Conservation (phyloP, 164 flowering plant genomes). For the Vitis rotundifolia region DNA sequence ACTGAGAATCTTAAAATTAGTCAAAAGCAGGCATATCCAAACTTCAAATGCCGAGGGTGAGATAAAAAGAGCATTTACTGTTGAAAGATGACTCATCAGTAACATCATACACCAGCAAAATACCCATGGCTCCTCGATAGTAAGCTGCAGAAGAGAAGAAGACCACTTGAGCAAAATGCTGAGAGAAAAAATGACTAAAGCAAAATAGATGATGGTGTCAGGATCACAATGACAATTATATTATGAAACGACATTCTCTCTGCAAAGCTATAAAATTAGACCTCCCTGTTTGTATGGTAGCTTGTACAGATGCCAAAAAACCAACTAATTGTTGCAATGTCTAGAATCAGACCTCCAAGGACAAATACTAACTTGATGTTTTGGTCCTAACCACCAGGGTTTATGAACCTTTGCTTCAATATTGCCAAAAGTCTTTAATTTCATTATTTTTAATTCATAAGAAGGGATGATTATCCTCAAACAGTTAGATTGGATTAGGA, state of each 20-base stretch:
- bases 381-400: neutral
- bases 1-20: neutral
- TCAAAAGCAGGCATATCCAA: neutral
- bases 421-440: neutral
- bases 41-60: neutral
- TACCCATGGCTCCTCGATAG: conserved; percentile 52
- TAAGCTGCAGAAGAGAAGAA: conserved; percentile 32
- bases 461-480: neutral
- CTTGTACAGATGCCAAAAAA: neutral
- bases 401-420: no score
- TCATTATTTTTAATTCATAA: neutral
- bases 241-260: neutral
- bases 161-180: neutral
- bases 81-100: conserved; percentile 51
- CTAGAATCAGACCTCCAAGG: no score
- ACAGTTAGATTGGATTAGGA: neutral
- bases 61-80: conserved; percentile 25
- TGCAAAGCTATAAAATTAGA: neutral
- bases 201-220: neutral
- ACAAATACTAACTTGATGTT: no score
- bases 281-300: neutral
- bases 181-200: neutral
- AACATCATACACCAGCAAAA: conserved; percentile 48
- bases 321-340: neutral
- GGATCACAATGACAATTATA: neutral